phyloP scores from a whole-genome alignment of 2,329 filamentous ascomycete species.

The Ceratocystis diversiconidia region DNA sequence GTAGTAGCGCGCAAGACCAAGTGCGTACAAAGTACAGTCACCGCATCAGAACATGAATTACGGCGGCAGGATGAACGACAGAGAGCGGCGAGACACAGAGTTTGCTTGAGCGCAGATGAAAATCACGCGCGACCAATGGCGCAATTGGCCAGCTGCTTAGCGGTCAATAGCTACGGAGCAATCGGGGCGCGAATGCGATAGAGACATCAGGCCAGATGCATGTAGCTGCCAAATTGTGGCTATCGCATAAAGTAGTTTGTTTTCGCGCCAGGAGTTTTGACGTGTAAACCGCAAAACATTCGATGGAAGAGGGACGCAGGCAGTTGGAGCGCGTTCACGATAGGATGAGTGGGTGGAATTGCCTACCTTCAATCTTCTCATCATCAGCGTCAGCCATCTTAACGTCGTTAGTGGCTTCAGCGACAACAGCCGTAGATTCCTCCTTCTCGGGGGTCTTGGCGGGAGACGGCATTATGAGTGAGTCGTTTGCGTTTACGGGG shows the following conservation, averaged over 20 bases:
- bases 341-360: neutral
- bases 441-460: slow-evolving; percentile 19
- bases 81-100: neutral
- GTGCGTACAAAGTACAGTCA: neutral
- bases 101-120: slow-evolving; percentile 6
- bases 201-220: neutral
- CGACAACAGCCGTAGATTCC: slow-evolving; percentile 15
- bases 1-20: neutral
- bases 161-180: neutral
- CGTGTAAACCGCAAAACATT: neutral
- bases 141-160: slow-evolving; percentile 18
- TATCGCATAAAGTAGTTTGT: slow-evolving; percentile 1
- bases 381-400: slow-evolving; percentile 21
- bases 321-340: neutral
- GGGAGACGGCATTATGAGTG: slow-evolving; percentile 17
- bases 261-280: neutral
- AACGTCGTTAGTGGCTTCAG: slow-evolving; percentile 21
- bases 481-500: neutral
- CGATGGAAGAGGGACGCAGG: neutral
- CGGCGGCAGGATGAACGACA: neutral
- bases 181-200: neutral
- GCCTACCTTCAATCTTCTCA: slow-evolving; percentile 21
- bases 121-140: slow-evolving; percentile 3
- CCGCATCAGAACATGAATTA: too few relatives aligned
- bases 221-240: neutral